phyloP scores from a whole-genome alignment of 352 stramenopile genomes.

The Globisporangium nunn region DNA sequence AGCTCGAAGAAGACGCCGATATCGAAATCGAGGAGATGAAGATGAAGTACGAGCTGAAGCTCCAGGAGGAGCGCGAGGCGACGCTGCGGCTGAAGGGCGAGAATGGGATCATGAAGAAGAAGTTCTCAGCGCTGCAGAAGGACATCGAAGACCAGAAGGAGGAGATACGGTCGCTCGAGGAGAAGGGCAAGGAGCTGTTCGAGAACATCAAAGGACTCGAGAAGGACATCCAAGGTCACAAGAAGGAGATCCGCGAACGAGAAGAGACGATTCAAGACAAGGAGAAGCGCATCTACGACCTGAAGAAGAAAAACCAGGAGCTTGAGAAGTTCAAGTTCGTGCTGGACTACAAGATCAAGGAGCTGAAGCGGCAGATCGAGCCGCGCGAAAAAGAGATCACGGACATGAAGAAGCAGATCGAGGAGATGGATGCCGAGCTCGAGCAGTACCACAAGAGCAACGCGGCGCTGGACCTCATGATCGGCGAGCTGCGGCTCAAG shows the following conservation, averaged over 20 bases:
- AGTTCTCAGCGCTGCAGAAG: constrained; percentile 90
- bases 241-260: constrained; percentile 90
- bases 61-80: constrained; percentile 85
- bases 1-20: constrained; percentile 93
- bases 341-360: constrained; percentile 96
- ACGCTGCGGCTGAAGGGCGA: constrained; percentile 93
- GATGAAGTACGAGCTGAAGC: constrained; percentile 87
- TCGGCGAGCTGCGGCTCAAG: constrained; percentile 91
- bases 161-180: constrained; percentile 87
- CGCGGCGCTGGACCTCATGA: constrained; percentile 90
- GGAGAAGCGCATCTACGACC: constrained; percentile 95
- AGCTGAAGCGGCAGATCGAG: constrained; percentile 95
- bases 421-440: constrained; percentile 93
- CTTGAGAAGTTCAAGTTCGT: constrained; percentile 97
- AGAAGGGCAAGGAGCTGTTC: constrained; percentile 90
- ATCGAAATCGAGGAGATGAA: constrained; percentile 91
- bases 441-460: constrained; percentile 96
- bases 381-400: constrained; percentile 92
- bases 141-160: constrained; percentile 95
- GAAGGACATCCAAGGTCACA: constrained; percentile 91
- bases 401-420: constrained; percentile 93
- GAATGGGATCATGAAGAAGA: constrained; percentile 97
- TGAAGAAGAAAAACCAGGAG: constrained; percentile 97
- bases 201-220: constrained; percentile 90
- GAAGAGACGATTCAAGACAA: constrained; percentile 95